Base-by-base conservation (phyloP, 371 early-diverging fungal species). In the Syncephalastrum sp. region DNA sequence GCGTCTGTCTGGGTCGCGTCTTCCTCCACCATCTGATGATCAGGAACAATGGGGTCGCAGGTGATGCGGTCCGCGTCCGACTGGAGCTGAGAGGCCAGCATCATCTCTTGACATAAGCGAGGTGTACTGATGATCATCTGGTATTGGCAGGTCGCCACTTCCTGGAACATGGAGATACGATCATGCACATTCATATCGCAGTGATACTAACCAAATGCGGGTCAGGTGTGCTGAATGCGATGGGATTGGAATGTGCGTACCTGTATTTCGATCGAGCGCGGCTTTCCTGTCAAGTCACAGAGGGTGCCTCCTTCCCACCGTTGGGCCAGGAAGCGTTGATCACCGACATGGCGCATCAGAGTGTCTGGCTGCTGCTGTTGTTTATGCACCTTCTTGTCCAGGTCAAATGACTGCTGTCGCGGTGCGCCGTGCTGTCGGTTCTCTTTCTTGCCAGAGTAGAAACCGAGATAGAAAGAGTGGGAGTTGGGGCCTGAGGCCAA, bases 251-350 rank as follows among this genome's bases (percentile, higher is more conserved):
- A 52, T 45, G 42, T 21, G 33, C 46, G 46, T 67, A 82, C 82
- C 64, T 90, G 90, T 14, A 93, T 74, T 57, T 91, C 88, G 23
- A 91, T 74, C 1, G 71, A 70, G 27, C 94, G 81, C 25, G 82
- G 86, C 55, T 75, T 77, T 2, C 81, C 75, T 1, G 90, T 93
- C 5, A 87, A 45, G 57, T 91, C 90, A 58, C 94, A 93, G 15
- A 70, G 38, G 5, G 88, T 84, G 24, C 94, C 94, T 33, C 82
- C 81, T 1, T 68, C 68, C 91, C 89, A 92, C 23, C 66, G 73
- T 58, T 89, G 89, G 13, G 85, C 80, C 47, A 91, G 66, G 53
- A 75, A 85, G 14, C 76, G 69, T 56, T 79, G 72, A 25, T 85
- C 79, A 1, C 83, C 82, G 7, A 59, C 68, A 47, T 50, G 67